Base-by-base conservation (phyloP, 202 grass and related monocot genomes). In the Miscanthus sacchariflorus region DNA sequence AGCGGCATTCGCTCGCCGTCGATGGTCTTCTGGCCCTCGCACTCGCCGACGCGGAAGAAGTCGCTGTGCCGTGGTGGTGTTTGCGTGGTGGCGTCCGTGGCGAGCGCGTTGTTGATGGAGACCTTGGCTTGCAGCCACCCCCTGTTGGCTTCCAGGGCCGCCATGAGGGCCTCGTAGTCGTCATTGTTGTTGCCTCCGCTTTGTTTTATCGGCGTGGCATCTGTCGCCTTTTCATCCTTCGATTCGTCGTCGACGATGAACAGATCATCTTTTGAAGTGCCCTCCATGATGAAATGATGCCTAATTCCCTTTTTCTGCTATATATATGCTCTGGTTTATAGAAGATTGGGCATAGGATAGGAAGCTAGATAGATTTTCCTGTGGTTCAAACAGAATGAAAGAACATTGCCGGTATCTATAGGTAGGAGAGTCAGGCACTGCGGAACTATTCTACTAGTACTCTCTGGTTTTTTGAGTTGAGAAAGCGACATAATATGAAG, bases 1-100 rank as follows among this genome's bases (percentile, higher is more conserved):
- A 92, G 79, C 0, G 90, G 93, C 35, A 95, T 66, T 35, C 81
- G 88, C 61, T 84, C 83, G 36, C 78, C 90, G 72, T 90, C 88
- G 27, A 94, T 54, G 63, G 23, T 78, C 79, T 88, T 92, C 64
- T 95, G 90, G 4, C 88, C 85, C 5, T 82, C 30, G 58, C 93
- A 95, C 76, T 76, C 76, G 5, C 88, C 90, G 12, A 84, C 69
- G 17, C n/a, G 44, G 49, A 91, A 88, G 74, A 90, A 90, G 28
- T 71, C 74, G 70, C 33, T 35, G 19, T 23, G 49, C 50, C 17
- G 84, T 14, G 84, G 0, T 19, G 17, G 50, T 1, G 72, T 7
- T 43, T 14, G n/a, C 2, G 43, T 4, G 13, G 39, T 4, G 13
- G 49, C 5, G 38, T 78, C 66, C 39, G 12, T 72, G 87, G 42